A percentile compares a stretch with the other conserved stretches of the same genome.
These are phyloP conservation scores for Ambrosiella cleistominuta DNA, from an alignment of 2,329 filamentous ascomycete genomes.

Conservation along the genomic window DNA sequence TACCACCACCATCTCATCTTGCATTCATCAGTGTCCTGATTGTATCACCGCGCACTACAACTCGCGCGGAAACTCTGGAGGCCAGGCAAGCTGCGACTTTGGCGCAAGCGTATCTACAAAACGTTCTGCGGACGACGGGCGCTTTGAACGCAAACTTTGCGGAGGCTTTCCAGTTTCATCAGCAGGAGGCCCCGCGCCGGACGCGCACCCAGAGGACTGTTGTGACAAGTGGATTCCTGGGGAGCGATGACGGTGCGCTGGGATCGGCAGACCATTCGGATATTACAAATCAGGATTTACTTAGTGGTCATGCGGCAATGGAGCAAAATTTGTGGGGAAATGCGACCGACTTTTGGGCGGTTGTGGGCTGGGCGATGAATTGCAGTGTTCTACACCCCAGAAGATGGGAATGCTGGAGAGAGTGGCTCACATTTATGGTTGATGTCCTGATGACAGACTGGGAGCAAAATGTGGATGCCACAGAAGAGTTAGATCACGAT, in stretches of 20 bases:
- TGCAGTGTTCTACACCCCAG: constrained; percentile 57
- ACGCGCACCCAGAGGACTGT: constrained; percentile 13
- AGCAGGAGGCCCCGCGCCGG: constrained; percentile 18
- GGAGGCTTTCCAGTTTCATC: constrained; percentile 53
- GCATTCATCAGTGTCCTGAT: constrained; percentile 63
- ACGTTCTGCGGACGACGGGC: constrained; percentile 46
- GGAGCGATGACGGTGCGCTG: constrained; percentile 24
- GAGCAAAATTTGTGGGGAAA: constrained; percentile 45
- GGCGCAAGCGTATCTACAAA: constrained; percentile 53
- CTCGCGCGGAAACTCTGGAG: constrained; percentile 44
- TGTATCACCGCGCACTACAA: constrained; percentile 68
- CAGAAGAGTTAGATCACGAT: background rate
- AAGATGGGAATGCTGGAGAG: constrained; percentile 66
- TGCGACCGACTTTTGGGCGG: constrained; percentile 78
- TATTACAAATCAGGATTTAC: constrained; percentile 29
- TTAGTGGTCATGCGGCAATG: constrained; percentile 41
- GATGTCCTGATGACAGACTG: constrained; percentile 61
- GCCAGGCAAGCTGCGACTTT: constrained; percentile 45
- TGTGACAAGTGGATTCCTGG: background rate
- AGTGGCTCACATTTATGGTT: constrained; percentile 65
- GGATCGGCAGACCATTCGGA: constrained; percentile 25
- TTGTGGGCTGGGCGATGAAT: constrained; percentile 83
- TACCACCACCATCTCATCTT: constrained; percentile 57
- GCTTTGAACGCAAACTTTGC: constrained; percentile 51
- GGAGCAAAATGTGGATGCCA: constrained; percentile 21